These are phyloP conservation scores for Staphylotrichum longicolle DNA, from an alignment of 495 filamentous ascomycete species.

Conservation along the genomic window DNA sequence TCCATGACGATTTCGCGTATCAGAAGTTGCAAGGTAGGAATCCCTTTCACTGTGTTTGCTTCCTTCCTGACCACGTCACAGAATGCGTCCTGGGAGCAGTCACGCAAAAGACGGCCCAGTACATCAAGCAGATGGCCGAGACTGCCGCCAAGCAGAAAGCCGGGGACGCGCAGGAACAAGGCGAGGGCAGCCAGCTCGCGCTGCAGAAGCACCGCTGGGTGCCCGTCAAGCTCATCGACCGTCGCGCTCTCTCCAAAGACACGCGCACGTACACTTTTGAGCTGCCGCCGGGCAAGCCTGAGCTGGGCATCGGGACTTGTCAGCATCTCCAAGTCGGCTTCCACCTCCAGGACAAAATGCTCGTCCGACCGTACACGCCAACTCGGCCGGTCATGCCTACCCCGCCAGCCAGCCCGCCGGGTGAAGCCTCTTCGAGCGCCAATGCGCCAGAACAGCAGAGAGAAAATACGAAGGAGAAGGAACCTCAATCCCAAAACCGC, in stretches of 20 bases:
- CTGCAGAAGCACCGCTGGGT: constrained; percentile 23
- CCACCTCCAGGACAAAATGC: constrained; percentile 32
- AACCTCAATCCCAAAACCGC: too few relatives aligned
- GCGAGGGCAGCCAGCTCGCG: neutral
- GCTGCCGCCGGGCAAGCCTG: constrained; percentile 25
- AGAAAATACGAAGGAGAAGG: neutral
- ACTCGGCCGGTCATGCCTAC: constrained; percentile 13
- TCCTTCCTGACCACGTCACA: neutral
- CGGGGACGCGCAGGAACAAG: constrained; percentile 1
- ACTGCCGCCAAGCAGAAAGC: constrained; percentile 26
- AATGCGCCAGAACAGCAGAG: neutral
- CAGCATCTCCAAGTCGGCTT: constrained; percentile 39
- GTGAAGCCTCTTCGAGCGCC: neutral
- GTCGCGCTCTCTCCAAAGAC: constrained; percentile 25
- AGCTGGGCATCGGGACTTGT: constrained; percentile 35
- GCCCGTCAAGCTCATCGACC: constrained; percentile 28
- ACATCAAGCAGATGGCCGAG: constrained; percentile 35
- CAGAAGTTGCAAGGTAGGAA: constrained; percentile 13
- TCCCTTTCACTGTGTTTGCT: neutral
- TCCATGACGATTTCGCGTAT: constrained; percentile 18
- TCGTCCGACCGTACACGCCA: constrained; percentile 25
- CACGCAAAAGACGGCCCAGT: constrained; percentile 38
- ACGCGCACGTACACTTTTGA: constrained; percentile 34
- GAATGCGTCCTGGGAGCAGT: constrained; percentile 40
- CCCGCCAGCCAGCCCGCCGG: neutral